Base-by-base conservation (phyloP, 129 eudicot genomes). In the Smallanthus sonchifolius region DNA sequence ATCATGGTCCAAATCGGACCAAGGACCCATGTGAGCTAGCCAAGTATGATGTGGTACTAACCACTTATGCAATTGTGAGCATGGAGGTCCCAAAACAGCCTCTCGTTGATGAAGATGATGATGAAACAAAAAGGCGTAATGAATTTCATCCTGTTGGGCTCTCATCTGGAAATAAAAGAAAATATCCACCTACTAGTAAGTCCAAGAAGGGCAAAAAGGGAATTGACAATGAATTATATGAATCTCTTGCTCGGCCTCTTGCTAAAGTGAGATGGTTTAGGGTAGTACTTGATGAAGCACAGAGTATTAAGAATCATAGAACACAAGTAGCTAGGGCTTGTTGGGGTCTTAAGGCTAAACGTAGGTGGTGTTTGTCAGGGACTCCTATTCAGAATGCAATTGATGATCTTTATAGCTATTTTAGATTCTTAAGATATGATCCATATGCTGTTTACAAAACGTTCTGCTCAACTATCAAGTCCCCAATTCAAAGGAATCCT, bases 361-460 rank as follows among this genome's bases (percentile, higher is more conserved):
- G 99, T n/a, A 86, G 99, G 66, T 95, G 99, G 99, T 95, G 99
- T 79, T 86, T 95, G 45, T 95, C 99, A 0, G 99, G 99, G 64
- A 95, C 99, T 49, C 99, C 99, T 72, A 86, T 95, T 64, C 99
- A 95, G 83, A 95, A 95, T 87, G 85, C 97, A 14, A 85, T 95
- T 55, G 99, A 95, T 83, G 99, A 95, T 86, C 95, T 95, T 13
- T 95, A 88, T 76, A 95, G 99, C 83, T 95, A 95, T 73, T 95
- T 95, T 75, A 87, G 99, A 68, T 95, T 95, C 80, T 95, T 95
- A 55, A 87, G 77, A 69, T 90, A 88, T 80, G 99, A 95, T 37
- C 97, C 99, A 0, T 95, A 91, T 84, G 81, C 91, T 73, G 83
- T 67, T 16, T 95, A 82, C 65, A 85, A 79, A 77, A 74, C 81